Evolutionary conservation across 1,284 basidiomycete species (phyloP).

Genomic region (Rhodotorula sp.): DNA sequence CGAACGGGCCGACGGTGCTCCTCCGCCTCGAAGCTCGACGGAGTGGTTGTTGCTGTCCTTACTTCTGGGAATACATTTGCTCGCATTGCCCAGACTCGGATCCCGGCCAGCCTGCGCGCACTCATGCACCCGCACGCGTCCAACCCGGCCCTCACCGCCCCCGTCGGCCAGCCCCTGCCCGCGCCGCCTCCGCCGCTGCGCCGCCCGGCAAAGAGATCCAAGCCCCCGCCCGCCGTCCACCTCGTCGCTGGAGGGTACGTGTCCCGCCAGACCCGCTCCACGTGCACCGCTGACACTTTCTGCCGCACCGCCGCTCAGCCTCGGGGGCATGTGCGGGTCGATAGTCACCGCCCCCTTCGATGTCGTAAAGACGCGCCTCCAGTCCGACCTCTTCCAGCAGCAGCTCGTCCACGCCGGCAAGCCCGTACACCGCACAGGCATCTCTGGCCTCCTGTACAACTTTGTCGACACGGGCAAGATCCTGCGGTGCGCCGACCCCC

Average conservation of each 20-base stretch:
- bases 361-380: constrained; percentile 95
- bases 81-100: too few relatives aligned
- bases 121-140: constrained; percentile 2
- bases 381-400: constrained; percentile 76
- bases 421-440: constrained; percentile 48
- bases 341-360: constrained; percentile 97
- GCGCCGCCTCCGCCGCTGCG: not conserved
- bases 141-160: constrained; percentile 20
- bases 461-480: constrained; percentile 94
- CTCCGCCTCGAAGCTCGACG: not conserved
- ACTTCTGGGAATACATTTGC: too few relatives aligned
- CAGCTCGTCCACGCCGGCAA: constrained; percentile 38
- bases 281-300: not conserved
- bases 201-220: constrained; percentile 1
- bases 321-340: constrained; percentile 97
- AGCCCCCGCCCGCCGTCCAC: constrained; percentile 47
- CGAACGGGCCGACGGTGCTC: not conserved
- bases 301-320: constrained; percentile 55
- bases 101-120: too few relatives aligned
- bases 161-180: constrained; percentile 15
- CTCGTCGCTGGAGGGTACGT: constrained; percentile 51
- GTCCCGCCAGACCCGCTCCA: too few relatives aligned
- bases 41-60: not conserved
- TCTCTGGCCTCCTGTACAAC: constrained; percentile 70
- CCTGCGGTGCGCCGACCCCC: constrained; percentile 63